Percentiles rank a stretch among this genome's conserved stretches.
Evolutionary conservation across 176 grass and related monocot genomes (phyloP).

Genomic region (Poa pratensis): DNA sequence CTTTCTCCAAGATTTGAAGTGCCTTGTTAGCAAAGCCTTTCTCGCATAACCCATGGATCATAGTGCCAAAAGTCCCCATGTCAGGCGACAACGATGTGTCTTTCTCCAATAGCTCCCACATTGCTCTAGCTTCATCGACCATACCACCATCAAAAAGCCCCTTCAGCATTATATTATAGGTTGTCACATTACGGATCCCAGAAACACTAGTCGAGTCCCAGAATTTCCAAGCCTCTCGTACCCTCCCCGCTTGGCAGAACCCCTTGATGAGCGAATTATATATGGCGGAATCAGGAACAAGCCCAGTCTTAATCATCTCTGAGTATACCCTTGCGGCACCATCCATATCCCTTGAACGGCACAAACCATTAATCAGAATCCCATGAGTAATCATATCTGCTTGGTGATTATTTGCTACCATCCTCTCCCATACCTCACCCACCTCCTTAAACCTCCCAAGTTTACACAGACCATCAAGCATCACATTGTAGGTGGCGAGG

Average conservation of each 20-base stretch:
- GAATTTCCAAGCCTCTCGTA: constrained; percentile 59
- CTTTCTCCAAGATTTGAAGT: constrained; percentile 66
- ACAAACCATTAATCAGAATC: constrained; percentile 85
- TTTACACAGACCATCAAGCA: constrained; percentile 89
- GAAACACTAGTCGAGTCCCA: constrained; percentile 56
- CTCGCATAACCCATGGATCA: constrained; percentile 83
- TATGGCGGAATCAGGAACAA: constrained; percentile 66
- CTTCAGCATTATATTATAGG: constrained; percentile 83
- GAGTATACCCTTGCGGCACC: constrained; percentile 60
- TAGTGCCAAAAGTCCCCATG: constrained; percentile 70
- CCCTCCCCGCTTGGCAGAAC: constrained; percentile 58
- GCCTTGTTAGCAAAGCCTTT: constrained; percentile 78
- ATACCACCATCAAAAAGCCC: constrained; percentile 70
- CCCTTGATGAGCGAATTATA: constrained; percentile 79
- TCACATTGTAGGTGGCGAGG: constrained; percentile 73
- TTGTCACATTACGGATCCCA: constrained; percentile 50
- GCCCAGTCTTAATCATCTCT: constrained; percentile 77
- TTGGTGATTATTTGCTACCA: constrained; percentile 73
- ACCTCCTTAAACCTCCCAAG: constrained; percentile 65
- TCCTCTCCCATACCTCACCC: constrained; percentile 75
- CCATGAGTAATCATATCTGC: constrained; percentile 62
- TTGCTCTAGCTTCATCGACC: constrained; percentile 55
- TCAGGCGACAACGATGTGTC: constrained; percentile 58
- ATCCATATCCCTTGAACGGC: constrained; percentile 66
- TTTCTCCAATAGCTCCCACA: constrained; percentile 62